A percentile compares a stretch with the other conserved stretches of the same genome.
These are phyloP conservation scores for Akanthomyces muscarius DNA, from an alignment of 2,329 filamentous ascomycete species.

Conservation along the genomic window DNA sequence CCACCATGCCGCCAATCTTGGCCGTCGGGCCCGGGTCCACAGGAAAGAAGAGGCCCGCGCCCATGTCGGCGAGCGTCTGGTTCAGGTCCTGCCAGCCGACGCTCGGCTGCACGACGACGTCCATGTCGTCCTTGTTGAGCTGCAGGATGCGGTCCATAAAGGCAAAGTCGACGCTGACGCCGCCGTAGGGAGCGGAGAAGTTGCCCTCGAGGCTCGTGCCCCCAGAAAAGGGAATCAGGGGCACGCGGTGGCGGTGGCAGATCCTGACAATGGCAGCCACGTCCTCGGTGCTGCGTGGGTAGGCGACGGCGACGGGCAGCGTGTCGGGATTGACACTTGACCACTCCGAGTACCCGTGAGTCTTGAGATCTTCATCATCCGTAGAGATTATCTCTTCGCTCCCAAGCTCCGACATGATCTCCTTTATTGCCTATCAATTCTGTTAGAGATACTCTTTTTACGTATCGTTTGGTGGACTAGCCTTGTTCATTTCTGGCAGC, in stretches of 20 bases:
- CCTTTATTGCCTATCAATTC: conserved; percentile 46
- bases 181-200: conserved; percentile 81
- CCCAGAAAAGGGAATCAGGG: conserved; percentile 82
- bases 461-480: conserved; percentile 21
- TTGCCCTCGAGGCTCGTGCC: conserved; percentile 86
- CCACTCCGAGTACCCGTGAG: conserved; percentile 66
- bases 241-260: conserved; percentile 74
- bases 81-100: conserved; percentile 93
- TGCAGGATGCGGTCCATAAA: conserved; percentile 80
- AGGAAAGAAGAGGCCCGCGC: conserved; percentile 80
- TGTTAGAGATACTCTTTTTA: conserved; percentile 5
- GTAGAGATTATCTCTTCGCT: conserved; percentile 57
- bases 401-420: conserved; percentile 48
- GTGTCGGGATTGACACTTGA: conserved; percentile 57
- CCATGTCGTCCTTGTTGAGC: conserved; percentile 84
- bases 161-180: conserved; percentile 84
- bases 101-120: conserved; percentile 85
- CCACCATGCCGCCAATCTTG: conserved; percentile 79
- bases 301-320: conserved; percentile 61
- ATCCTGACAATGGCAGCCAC: conserved; percentile 60
- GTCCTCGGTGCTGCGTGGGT: conserved; percentile 57
- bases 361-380: conserved; percentile 57
- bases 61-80: conserved; percentile 61
- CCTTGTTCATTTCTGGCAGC: conserved; percentile 40
- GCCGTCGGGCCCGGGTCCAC: conserved; percentile 75